phyloP scores from a whole-genome alignment of 1,284 basidiomycete genomes.

The Fomes fomentarius region DNA sequence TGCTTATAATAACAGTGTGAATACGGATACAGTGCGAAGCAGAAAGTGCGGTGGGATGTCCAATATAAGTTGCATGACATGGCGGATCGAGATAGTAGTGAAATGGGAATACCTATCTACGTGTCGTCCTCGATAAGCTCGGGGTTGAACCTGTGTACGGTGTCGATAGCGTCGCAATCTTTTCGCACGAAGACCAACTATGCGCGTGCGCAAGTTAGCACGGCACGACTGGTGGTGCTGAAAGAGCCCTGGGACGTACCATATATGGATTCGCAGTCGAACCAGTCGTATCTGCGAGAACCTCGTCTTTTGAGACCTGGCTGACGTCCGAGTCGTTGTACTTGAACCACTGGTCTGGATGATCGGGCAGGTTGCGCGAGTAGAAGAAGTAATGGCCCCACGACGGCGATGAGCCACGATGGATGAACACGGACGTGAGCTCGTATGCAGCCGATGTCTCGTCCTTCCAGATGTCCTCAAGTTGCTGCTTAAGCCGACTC shows the following conservation, averaged over 20 bases:
- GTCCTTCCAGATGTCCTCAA: slow-evolving; percentile 82
- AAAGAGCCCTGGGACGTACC: slow-evolving; percentile 46
- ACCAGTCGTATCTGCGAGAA: slow-evolving; percentile 79
- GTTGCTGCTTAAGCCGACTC: slow-evolving; percentile 61
- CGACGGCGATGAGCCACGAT: slow-evolving; percentile 83
- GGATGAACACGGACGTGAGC: slow-evolving; percentile 94
- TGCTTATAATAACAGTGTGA: too few species aligned
- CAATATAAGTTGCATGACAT: too few species aligned
- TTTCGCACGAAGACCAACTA: slow-evolving; percentile 84
- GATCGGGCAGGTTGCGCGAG: slow-evolving; percentile 76
- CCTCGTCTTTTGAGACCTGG: slow-evolving; percentile 73
- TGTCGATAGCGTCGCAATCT: slow-evolving; percentile 73
- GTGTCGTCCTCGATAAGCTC: slow-evolving; percentile 21
- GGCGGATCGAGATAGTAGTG: too few species aligned
- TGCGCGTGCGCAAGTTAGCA: background rate
- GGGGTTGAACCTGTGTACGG: slow-evolving; percentile 66
- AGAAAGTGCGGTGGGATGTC: too few species aligned
- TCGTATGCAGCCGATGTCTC: slow-evolving; percentile 80
- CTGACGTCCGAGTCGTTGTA: slow-evolving; percentile 90
- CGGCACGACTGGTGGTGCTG: too few species aligned
- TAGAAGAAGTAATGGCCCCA: slow-evolving; percentile 93
- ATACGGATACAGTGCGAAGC: too few species aligned
- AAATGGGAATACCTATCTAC: background rate
- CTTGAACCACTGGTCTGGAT: slow-evolving; percentile 89
- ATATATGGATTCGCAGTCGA: slow-evolving; percentile 83